phyloP scores from a whole-genome alignment of 2,329 filamentous ascomycete genomes.

The Penicillium occitanis region DNA sequence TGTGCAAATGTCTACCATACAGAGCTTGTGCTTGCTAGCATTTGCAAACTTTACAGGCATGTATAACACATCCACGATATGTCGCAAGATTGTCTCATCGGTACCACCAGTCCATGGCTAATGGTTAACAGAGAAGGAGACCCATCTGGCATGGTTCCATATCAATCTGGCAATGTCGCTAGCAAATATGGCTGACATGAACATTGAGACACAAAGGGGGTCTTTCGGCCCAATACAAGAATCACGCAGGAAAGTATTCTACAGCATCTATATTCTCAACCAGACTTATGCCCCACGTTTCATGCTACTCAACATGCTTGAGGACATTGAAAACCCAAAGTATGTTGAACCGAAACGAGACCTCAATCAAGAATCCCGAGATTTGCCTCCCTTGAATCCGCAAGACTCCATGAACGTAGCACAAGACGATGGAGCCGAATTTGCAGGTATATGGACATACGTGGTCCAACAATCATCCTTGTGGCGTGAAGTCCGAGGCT shows the following conservation, averaged over 20 bases:
- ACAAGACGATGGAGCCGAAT: background rate
- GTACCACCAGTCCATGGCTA: background rate
- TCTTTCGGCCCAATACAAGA: background rate
- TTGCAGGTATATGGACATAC: conserved; percentile 26
- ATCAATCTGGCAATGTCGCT: conserved; percentile 21
- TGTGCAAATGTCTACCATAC: conserved; percentile 26
- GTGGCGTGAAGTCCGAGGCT: conserved; percentile 25
- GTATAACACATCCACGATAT: background rate
- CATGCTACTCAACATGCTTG: conserved; percentile 26
- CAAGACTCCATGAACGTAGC: conserved; percentile 13
- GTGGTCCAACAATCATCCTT: conserved; percentile 25
- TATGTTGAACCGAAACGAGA: conserved; percentile 24
- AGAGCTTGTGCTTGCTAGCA: conserved; percentile 28
- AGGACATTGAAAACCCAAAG: conserved; percentile 27
- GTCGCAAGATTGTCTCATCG: background rate
- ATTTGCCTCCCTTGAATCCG: conserved; percentile 22
- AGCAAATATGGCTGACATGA: conserved; percentile 15
- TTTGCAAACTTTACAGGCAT: conserved; percentile 26
- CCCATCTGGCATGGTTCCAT: conserved; percentile 20
- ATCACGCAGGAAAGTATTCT: conserved; percentile 23
- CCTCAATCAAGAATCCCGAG: conserved; percentile 14
- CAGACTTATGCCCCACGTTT: conserved; percentile 24
- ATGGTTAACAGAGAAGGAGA: conserved; percentile 14
- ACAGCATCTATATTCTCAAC: conserved; percentile 25
- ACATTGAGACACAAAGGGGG: conserved; percentile 4